Evolutionary conservation across 768 basidiomycete genomes (phyloP).

Genomic region (Porphyrellus cyaneotinctus): DNA sequence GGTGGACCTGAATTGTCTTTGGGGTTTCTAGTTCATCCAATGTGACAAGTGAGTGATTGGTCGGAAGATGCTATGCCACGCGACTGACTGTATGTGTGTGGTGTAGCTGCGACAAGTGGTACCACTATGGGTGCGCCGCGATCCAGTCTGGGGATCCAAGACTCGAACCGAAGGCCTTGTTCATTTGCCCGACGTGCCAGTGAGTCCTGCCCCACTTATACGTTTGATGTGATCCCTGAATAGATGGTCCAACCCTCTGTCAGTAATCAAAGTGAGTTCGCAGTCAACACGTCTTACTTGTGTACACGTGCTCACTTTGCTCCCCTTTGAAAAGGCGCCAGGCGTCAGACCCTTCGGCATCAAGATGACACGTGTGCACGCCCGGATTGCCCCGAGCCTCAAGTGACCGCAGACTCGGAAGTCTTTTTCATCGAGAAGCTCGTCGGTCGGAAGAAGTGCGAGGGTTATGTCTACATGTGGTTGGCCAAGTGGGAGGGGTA

Average conservation of each 20-base stretch:
- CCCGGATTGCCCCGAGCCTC: slow-evolving; percentile 23
- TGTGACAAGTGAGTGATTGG: slow-evolving; percentile 30
- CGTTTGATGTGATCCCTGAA: neutral
- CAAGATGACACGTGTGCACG: slow-evolving; percentile 19
- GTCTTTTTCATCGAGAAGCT: slow-evolving; percentile 27
- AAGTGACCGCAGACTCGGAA: slow-evolving; percentile 2
- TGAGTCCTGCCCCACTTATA: slow-evolving; percentile 8
- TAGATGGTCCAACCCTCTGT: neutral
- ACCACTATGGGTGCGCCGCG: slow-evolving; percentile 50
- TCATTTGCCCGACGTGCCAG: slow-evolving; percentile 43
- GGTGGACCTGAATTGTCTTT: neutral
- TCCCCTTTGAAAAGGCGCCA: slow-evolving; percentile 11
- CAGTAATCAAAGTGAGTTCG: slow-evolving; percentile 15
- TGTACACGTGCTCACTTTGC: neutral
- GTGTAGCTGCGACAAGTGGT: slow-evolving; percentile 43
- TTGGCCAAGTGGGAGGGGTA: slow-evolving; percentile 35
- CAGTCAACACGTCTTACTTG: neutral
- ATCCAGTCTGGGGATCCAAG: slow-evolving; percentile 36
- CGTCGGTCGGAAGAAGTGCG: slow-evolving; percentile 23
- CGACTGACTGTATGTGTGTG: neutral
- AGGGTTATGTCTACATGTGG: slow-evolving; percentile 20
- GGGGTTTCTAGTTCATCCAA: slow-evolving; percentile 28
- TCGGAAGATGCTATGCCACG: too few relatives aligned
- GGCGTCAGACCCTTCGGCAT: slow-evolving; percentile 8
- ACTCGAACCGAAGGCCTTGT: slow-evolving; percentile 29